Evolutionary conservation across 371 early-diverging fungal species (phyloP), one percentile per base, ranked within the genome.

Genomic region (Mucor racemosus): DNA sequence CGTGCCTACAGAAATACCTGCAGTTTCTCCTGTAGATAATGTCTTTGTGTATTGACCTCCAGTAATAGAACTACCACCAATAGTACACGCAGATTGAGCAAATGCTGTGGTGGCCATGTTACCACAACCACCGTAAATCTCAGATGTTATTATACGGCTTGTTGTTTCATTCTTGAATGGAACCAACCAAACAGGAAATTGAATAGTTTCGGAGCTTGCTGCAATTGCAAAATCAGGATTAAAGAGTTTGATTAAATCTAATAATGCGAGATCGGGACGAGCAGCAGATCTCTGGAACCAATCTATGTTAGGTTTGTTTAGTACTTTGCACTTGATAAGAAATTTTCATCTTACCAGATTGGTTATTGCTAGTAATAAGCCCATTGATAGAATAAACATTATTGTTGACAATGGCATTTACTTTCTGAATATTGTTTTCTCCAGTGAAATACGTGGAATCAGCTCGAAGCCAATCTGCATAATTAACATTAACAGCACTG

Each of bases 221-320:
- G 60, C 13, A 0, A 69, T 31, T 7, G 11, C 46, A 39, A 55
- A 53, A 8, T 36, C 19, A n/a, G 60, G 60, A 61, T 69, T 39
- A 0, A 62, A 19, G 8, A 57, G 41, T 14, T 64, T 39, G 31
- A 67, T 65, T 17, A 76, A 21, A 41, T 72, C 64, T 17, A 64
- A 46, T 36, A 82, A 42, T 4, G 67, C 78, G 41, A 82, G 62
- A 68, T 82, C 82, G 44, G 82, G 82, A 33, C 82, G 73, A 15
- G 77, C 77, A 56, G 73, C 72, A 15, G 76, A 72, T 58, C 82
- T 64, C 57, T 82, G 73, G 13, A 60, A 41, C 71, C 74, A 82
- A 59, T 82, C 82, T 82, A 64, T 42, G 19, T 7, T 9, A 36
- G 19, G 33, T 36, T 13, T 67, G 11, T 10, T 36, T 26, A 41